Evolutionary conservation across 164 flowering plant genomes (phyloP).

Genomic region (Euptelea pleiosperma): DNA sequence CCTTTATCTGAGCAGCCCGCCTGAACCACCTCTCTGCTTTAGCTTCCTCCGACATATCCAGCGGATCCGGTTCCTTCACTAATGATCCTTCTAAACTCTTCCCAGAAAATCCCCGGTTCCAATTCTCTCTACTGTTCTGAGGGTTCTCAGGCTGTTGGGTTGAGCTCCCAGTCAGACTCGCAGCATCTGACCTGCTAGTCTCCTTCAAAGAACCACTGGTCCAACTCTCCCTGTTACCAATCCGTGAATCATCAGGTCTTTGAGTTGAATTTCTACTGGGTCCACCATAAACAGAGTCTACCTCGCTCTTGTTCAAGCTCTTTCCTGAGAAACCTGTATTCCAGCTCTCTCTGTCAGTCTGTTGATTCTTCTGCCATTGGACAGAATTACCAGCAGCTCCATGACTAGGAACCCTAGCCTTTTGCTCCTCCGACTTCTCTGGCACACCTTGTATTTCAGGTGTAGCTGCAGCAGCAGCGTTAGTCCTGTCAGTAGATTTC

Average conservation of each 20-base stretch:
- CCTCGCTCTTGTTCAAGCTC: slow-evolving; percentile 13
- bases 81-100: slow-evolving; percentile 93
- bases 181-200: not conserved
- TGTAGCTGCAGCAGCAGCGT: slow-evolving; percentile 17
- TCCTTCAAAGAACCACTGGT: slow-evolving; percentile 20
- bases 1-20: slow-evolving; percentile 91
- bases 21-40: slow-evolving; percentile 94
- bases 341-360: slow-evolving; percentile 15
- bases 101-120: slow-evolving; percentile 42
- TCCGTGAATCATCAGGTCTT: slow-evolving; percentile 11
- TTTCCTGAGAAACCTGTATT: slow-evolving; percentile 19
- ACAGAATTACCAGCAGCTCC: slow-evolving; percentile 5
- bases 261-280: slow-evolving; percentile 13
- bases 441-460: slow-evolving; percentile 11
- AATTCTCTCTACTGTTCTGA: slow-evolving; percentile 25
- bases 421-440: slow-evolving; percentile 15
- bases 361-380: slow-evolving; percentile 21
- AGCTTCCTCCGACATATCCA: slow-evolving; percentile 99
- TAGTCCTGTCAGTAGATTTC: slow-evolving; percentile 14
- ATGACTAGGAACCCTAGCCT: not conserved
- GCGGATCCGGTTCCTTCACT: slow-evolving; percentile 78
- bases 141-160: slow-evolving; percentile 18
- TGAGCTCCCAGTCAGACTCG: slow-evolving; percentile 14
- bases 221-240: slow-evolving; percentile 13
- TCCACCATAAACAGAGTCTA: slow-evolving; percentile 7